Evolutionary conservation across 345 rosid species (phyloP).

Genomic region (Euphorbia pulcherrima): DNA sequence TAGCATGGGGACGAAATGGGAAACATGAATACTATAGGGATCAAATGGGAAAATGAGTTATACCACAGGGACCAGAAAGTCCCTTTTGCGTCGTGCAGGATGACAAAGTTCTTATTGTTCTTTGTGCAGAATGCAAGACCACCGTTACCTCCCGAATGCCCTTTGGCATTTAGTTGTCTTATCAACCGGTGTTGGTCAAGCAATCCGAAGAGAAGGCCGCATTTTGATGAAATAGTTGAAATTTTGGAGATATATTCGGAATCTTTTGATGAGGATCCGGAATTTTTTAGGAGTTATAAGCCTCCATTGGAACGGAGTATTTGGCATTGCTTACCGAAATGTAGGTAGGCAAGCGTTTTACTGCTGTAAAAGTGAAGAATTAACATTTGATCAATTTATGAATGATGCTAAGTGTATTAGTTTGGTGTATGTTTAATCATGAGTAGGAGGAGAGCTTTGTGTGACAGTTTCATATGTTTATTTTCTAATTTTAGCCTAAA

Average conservation of each 20-base stretch:
- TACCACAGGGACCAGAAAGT: too few species aligned
- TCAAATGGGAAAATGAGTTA: too few species aligned
- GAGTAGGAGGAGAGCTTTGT: constrained; percentile 10
- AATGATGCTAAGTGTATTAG: constrained; percentile 18
- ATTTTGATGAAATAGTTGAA: constrained; percentile 53
- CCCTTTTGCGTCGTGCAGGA: too few species aligned
- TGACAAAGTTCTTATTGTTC: background rate
- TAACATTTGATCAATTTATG: background rate
- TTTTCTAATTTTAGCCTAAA: background rate
- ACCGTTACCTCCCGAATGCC: constrained; percentile 55
- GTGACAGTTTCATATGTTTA: background rate
- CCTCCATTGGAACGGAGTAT: constrained; percentile 27
- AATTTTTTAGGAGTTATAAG: constrained; percentile 37
- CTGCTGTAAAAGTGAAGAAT: constrained; percentile 23
- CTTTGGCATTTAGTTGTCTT: constrained; percentile 47
- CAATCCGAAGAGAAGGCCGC: constrained; percentile 53
- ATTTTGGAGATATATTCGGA: constrained; percentile 48
- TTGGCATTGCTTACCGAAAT: constrained; percentile 40
- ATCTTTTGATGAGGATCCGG: constrained; percentile 50
- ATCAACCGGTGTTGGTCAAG: constrained; percentile 66
- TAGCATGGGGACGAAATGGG: too few species aligned
- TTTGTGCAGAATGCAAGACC: constrained; percentile 65
- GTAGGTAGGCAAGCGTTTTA: constrained; percentile 19
- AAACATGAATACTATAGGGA: too few species aligned
- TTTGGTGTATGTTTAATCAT: constrained; percentile 7